These are phyloP conservation scores for Trichosporon ovoides DNA, from an alignment of 1,284 basidiomycete genomes.

Conservation along the genomic window DNA sequence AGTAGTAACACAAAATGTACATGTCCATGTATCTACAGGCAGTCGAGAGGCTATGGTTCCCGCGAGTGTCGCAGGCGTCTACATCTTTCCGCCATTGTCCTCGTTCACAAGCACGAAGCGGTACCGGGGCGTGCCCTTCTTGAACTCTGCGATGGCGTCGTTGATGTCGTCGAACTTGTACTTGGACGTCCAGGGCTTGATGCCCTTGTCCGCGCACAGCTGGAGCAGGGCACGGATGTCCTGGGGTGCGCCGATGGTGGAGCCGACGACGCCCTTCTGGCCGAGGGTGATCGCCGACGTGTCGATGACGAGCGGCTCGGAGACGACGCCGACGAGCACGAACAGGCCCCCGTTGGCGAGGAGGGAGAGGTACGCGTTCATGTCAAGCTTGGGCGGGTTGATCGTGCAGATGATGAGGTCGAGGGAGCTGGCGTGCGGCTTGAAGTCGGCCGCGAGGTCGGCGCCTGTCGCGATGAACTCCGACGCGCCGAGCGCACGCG, in stretches of 20 bases:
- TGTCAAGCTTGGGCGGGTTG: conserved; percentile 25
- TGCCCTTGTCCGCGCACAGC: conserved; percentile 29
- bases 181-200: conserved; percentile 33
- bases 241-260: conserved; percentile 45
- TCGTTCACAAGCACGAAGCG: conserved; percentile 47
- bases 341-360: conserved; percentile 44
- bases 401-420: conserved; percentile 50
- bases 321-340: conserved; percentile 43
- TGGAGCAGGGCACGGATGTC: conserved; percentile 48
- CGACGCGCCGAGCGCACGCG: conserved; percentile 51
- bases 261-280: conserved; percentile 35
- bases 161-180: conserved; percentile 47
- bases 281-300: conserved; percentile 30
- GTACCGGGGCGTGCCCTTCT: conserved; percentile 47
- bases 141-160: conserved; percentile 47
- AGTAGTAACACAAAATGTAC: not conserved
- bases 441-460: conserved; percentile 26
- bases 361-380: conserved; percentile 41
- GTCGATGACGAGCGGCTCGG: conserved; percentile 27
- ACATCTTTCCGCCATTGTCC: conserved; percentile 30
- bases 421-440: conserved; percentile 36
- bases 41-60: not conserved
- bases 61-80: not conserved
- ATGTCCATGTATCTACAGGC: not conserved
- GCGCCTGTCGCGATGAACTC: conserved; percentile 42